A percentile compares a stretch with the other conserved stretches of the same genome.
These are phyloP conservation scores for Fagus sylvatica DNA, from an alignment of 306 rosid genomes.

Conservation along the genomic window DNA sequence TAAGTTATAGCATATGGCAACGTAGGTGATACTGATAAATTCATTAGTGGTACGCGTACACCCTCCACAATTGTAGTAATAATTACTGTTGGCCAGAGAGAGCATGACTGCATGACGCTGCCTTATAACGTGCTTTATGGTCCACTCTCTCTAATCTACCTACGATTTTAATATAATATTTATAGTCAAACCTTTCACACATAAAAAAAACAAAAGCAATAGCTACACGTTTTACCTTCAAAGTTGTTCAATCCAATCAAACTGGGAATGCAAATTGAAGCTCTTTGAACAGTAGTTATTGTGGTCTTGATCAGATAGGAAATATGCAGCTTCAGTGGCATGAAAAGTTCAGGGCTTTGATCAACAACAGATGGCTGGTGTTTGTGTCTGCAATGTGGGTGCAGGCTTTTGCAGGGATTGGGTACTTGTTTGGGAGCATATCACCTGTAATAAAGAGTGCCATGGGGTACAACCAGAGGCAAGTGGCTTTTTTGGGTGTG, in stretches of 20 bases:
- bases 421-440: slow-evolving; percentile 87
- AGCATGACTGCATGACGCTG: too few species aligned
- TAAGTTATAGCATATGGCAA: neutral
- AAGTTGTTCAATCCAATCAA: neutral
- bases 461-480: slow-evolving; percentile 72
- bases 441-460: slow-evolving; percentile 77
- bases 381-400: slow-evolving; percentile 89
- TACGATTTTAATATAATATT: too few species aligned
- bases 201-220: too few species aligned
- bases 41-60: neutral
- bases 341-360: slow-evolving; percentile 43
- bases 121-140: too few species aligned
- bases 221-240: neutral
- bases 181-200: neutral
- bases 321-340: slow-evolving; percentile 21
- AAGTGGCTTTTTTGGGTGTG: slow-evolving; percentile 60
- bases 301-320: neutral
- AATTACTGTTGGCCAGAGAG: neutral
- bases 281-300: neutral
- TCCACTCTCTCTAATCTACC: neutral
- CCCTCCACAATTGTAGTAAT: neutral
- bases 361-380: slow-evolving; percentile 75
- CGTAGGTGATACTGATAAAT: neutral
- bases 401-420: slow-evolving; percentile 71
- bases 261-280: neutral